Base-by-base conservation (phyloP, 2,329 filamentous ascomycete species). In the Cladosporium sp. region DNA sequence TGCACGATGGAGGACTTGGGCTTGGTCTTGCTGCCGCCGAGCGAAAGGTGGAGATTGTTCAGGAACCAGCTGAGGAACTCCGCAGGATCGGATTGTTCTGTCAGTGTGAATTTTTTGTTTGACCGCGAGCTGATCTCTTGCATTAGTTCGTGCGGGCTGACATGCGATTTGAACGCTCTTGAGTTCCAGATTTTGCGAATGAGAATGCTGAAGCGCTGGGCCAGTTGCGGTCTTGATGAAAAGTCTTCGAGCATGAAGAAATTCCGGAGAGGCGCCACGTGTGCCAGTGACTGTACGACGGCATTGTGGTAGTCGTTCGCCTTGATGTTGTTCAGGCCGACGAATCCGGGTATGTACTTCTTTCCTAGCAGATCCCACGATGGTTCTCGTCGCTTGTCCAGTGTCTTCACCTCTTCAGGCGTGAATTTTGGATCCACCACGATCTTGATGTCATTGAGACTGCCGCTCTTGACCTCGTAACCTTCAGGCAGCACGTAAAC, bases 281-380 rank as follows among this genome's bases (percentile, higher is more conserved):
- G 93, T 2, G 92, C 85, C 35, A 98, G 79, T 6, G 91, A 86
- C 70, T 98, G 93, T 45, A 95, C 86, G 3, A 96, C 82, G 22
- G 95, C 92, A 67, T 98, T 98, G 66, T 97, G 80, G 73, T 98
- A 98, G 75, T 98, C 93, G 73, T 98, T 98, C 54, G 93, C 89
- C 72, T 98, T 98, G 78, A 98, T 96, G 73, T 98, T 98, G 78
- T 98, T 98, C 88, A 98, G 95, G 60, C 93, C 93, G 56, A 98
- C 89, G 68, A 91, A 98, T 5, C 93, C 92, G 16, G 93, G 93
- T 59, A 85, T 85, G 72, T 98, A 98, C 67, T 87, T 83, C 70
- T 86, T 88, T 58, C 89, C 89, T 46, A 78, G 77, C 40, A 97
- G 78, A 63, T 95, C 92, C 80, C 85, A 90, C 42, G 83, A 81